Percentiles rank a stretch among this genome's conserved stretches.
Evolutionary conservation across 2,329 filamentous ascomycete species (phyloP).

Genomic region (Periglandula ipomoeae): DNA sequence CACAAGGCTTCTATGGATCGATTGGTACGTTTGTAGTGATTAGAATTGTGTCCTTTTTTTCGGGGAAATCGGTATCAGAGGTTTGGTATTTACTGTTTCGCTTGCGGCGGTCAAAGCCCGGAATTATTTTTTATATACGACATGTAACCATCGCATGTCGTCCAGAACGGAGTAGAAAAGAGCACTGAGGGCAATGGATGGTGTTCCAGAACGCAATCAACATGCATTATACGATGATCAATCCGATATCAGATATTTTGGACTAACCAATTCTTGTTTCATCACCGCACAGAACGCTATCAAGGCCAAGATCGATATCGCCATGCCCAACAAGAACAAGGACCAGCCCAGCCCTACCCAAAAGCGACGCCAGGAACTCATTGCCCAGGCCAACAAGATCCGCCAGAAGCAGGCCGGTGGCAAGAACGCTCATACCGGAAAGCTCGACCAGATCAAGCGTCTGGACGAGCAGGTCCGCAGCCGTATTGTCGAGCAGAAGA

Average conservation of each 20-base stretch:
- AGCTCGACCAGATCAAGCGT: constrained; percentile 85
- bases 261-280: constrained; percentile 8
- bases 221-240: background rate
- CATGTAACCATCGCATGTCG: background rate
- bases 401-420: constrained; percentile 77
- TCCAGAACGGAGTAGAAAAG: background rate
- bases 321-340: constrained; percentile 62
- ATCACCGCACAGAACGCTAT: constrained; percentile 59
- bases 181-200: background rate
- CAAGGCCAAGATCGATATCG: constrained; percentile 80
- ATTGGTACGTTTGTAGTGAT: constrained; percentile 24
- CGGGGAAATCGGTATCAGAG: no score
- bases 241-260: background rate
- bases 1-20: constrained; percentile 65
- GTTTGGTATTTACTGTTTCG: no score
- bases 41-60: background rate
- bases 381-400: constrained; percentile 73
- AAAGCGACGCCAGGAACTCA: constrained; percentile 80
- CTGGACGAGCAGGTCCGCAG: constrained; percentile 83
- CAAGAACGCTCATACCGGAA: constrained; percentile 70
- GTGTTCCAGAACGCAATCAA: background rate
- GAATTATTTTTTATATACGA: no score
- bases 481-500: constrained; percentile 80
- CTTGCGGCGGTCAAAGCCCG: no score
- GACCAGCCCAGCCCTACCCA: constrained; percentile 72